Evolutionary conservation across 257 asterid genomes (phyloP), one percentile per base, ranked within the genome.

Genomic region (Ballota nigra): DNA sequence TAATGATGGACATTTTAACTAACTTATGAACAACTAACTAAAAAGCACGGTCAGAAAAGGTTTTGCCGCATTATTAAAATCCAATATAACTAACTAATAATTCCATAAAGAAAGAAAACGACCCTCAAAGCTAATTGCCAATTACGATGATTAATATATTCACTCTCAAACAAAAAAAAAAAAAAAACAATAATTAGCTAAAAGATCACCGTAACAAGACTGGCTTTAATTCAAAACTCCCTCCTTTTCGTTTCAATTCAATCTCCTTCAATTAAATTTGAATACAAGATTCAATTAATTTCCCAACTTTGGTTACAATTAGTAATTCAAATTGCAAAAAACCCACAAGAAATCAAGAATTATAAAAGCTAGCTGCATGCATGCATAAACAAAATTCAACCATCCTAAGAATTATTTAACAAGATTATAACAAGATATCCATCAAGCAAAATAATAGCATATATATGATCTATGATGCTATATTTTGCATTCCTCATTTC

Each of bases 21-120:
- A 58, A 70, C 80, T 71, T 28, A n/a, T 9, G 69, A 53, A 55
- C 78, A 71, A 69, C 78, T 28, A 77, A 58, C 68, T 59, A 66
- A 53, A 77, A 55, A 69, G 71, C 70, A 66, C 10, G 77, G 83
- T 49, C 81, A 71, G 70, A 78, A 75, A 78, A 71, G 82, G 29
- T 40, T 45, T 33, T 45, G 49, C 59, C 43, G n/a, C 58, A 75
- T 67, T 36, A 75, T 75, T 79, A 49, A 58, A 66, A 63, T 22
- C 51, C 7, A 34, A 41, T 53, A 66, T 49, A 63, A 47, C 34
- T 45, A 58, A 71, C 33, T 36, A 49, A 52, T 16, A 67, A 67
- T 66, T 61, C 74, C 40, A 41, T 29, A 75, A 79, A 71, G 77
- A 67, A 29, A 12, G 74, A 73, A 68, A 73, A 69, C 72, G 74